phyloP scores from a whole-genome alignment of 2,329 filamentous ascomycete genomes.

The Trichoderma afroharzianum region DNA sequence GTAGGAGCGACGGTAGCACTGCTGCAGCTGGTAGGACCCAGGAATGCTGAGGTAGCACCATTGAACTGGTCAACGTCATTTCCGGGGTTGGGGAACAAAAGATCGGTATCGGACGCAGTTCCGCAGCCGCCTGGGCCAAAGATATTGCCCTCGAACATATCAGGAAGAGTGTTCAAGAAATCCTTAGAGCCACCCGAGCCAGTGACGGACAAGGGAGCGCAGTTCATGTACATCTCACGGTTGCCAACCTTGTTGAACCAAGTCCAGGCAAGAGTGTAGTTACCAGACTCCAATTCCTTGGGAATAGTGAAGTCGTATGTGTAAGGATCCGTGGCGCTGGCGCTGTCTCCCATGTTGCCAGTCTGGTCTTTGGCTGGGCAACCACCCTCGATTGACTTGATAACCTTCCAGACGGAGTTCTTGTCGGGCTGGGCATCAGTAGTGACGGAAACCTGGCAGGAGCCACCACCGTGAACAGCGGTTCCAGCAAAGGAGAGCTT shows the following conservation, averaged over 20 bases:
- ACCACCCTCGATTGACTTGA: constrained; percentile 81
- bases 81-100: constrained; percentile 62
- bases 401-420: constrained; percentile 76
- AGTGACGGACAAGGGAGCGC: constrained; percentile 68
- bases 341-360: constrained; percentile 56
- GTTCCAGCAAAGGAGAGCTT: constrained; percentile 63
- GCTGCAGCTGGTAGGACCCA: constrained; percentile 19
- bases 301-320: constrained; percentile 71
- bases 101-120: constrained; percentile 42
- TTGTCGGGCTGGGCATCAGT: constrained; percentile 68
- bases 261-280: constrained; percentile 83
- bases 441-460: constrained; percentile 84
- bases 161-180: constrained; percentile 61
- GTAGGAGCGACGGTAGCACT: constrained; percentile 21
- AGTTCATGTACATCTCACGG: constrained; percentile 98
- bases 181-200: constrained; percentile 46
- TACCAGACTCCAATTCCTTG: constrained; percentile 64
- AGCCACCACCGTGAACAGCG: constrained; percentile 85
- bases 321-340: constrained; percentile 45
- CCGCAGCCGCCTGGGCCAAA: constrained; percentile 45
- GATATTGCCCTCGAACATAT: constrained; percentile 68
- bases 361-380: constrained; percentile 62
- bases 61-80: constrained; percentile 48
- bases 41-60: constrained; percentile 34
- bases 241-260: constrained; percentile 95